Conservation (phyloP, 345 rosid species). For the Eucalyptus tenuipes region DNA sequence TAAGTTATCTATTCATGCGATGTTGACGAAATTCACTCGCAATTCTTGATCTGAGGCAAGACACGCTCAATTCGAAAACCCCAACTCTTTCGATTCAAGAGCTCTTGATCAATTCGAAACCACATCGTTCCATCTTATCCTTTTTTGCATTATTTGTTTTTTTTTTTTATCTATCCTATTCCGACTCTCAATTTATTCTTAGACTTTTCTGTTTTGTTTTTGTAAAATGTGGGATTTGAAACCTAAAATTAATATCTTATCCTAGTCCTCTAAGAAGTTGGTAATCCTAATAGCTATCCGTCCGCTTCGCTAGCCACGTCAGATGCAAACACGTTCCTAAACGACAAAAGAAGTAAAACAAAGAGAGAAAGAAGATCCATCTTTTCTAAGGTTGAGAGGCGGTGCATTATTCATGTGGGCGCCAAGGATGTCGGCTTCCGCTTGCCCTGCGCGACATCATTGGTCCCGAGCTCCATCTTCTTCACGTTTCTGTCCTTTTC, state of each 20-base stretch:
- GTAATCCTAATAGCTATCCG: fast-evolving
- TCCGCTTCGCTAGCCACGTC: fast-evolving
- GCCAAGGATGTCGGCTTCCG: neutral
- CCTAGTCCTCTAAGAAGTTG: too few species aligned
- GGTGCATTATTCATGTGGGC: neutral
- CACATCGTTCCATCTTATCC: too few species aligned
- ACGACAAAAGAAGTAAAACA: neutral
- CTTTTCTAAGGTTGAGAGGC: neutral
- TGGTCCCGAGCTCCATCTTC: neutral
- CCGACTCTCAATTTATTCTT: fast-evolving
- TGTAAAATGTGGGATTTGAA: fast-evolving
- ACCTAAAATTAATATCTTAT: too few species aligned
- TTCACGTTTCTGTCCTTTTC: neutral
- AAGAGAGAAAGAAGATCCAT: neutral
- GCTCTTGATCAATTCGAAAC: fast-evolving
- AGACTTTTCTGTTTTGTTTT: fast-evolving
- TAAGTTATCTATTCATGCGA: neutral
- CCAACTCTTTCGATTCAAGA: fast-evolving
- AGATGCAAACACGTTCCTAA: too few species aligned
- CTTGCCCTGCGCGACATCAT: neutral
- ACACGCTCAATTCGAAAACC: fast-evolving
- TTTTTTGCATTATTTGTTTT: too few species aligned
- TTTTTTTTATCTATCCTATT: too few species aligned
- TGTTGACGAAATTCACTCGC: neutral
- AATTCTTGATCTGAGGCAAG: neutral